Conservation (phyloP, 192 early-diverging fungal species). For the Mortierella claussenii region DNA sequence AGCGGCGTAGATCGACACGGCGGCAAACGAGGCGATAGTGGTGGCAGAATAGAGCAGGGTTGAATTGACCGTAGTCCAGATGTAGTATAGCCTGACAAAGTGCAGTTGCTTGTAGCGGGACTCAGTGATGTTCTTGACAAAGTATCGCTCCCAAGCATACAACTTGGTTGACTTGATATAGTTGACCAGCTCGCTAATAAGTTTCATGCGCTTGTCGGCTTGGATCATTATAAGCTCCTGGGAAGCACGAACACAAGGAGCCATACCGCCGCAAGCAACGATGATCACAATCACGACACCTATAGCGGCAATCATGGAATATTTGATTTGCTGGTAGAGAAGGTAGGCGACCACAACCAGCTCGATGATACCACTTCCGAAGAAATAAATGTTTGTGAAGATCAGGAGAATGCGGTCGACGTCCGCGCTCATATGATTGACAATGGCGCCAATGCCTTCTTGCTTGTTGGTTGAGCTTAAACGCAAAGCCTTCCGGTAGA, state of each 20-base stretch:
- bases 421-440: constrained; percentile 67
- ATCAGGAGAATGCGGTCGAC: constrained; percentile 17
- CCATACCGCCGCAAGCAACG: not conserved
- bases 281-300: constrained; percentile 16
- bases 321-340: constrained; percentile 27
- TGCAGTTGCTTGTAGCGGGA: constrained; percentile 45
- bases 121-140: constrained; percentile 33
- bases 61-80: constrained; percentile 9
- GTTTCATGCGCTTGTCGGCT: constrained; percentile 71
- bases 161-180: constrained; percentile 79
- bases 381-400: constrained; percentile 24
- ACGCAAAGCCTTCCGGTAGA: constrained; percentile 68
- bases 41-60: constrained; percentile 20
- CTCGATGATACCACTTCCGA: constrained; percentile 36
- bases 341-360: constrained; percentile 13
- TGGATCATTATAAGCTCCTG: constrained; percentile 16
- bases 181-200: constrained; percentile 70
- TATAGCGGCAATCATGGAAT: constrained; percentile 33
- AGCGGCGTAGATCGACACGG: constrained; percentile 39
- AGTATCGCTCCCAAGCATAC: constrained; percentile 73
- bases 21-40: constrained; percentile 46
- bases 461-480: constrained; percentile 62
- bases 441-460: constrained; percentile 69
- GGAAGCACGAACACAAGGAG: not conserved
- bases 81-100: constrained; percentile 22